Base-by-base conservation (phyloP, 2,329 filamentous ascomycete species). In the Ophiostoma ips region DNA sequence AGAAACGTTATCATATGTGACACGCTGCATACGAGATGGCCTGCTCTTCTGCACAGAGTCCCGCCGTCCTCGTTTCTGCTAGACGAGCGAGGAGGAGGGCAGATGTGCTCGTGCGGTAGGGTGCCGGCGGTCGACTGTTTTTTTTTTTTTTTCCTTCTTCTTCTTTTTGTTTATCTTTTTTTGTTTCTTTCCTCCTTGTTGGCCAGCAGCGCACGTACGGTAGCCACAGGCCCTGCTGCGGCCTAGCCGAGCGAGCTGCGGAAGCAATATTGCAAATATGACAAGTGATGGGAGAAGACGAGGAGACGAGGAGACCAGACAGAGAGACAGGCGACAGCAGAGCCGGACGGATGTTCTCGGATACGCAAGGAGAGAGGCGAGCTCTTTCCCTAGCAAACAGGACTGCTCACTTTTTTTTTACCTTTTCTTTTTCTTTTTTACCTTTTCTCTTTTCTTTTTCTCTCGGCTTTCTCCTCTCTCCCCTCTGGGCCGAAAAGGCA, bases 281-380 rank as follows among this genome's bases (percentile, higher is more conserved):
- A 43, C 2, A 11, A 10, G 7, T 43, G 21, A 28, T 16, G 16
- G n/a, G n/a, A n/a, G n/a, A n/a, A n/a, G n/a, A n/a, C n/a, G 35
- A 30, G 24, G 10, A 48, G 12, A 15, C 15, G 16, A 5, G 33
- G 33, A 19, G 9, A 16, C 15, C 11, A 38, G 34, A 31, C 8
- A 43, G 5, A 43, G 19, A 13, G n/a, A 11, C 11, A 40, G 37
- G 10, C 11, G 37, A 40, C 37, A 40, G 16, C 16, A 40, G 37
- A 15, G 16, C n/a, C 19, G n/a, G 16, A 38, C 16, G 37, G 19
- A n/a, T 41, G 12, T 9, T 28, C 38, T 24, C 24, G 40, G 24
- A 30, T 30, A 8, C 40, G 8, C 38, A 41, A 24, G 19, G 21
- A 24, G 5, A 28, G n/a, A 41, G 51, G 9, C 69, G 68, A 41